Evolutionary conservation across 2,329 filamentous ascomycete genomes (phyloP).

Genomic region (Colletotrichum liaoningense): DNA sequence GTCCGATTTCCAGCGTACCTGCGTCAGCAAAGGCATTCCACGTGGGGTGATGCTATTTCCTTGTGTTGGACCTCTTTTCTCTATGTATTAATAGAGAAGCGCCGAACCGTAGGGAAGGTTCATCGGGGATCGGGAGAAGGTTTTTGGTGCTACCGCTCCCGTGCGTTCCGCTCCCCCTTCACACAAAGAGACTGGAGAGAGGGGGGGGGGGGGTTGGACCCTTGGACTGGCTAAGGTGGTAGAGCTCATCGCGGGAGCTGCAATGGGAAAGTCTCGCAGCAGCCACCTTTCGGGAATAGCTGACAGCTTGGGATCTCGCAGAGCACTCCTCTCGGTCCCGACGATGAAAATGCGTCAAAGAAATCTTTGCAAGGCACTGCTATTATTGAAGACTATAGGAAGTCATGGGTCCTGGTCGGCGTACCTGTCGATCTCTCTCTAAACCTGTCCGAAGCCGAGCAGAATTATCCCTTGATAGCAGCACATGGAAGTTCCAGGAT

Average conservation of each 20-base stretch:
- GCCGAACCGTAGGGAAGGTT: constrained; percentile 1
- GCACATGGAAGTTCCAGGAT: constrained; percentile 20
- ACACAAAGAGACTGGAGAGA: neutral
- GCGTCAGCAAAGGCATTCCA: constrained; percentile 23
- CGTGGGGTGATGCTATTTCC: constrained; percentile 18
- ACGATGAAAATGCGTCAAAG: neutral
- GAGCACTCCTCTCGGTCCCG: neutral
- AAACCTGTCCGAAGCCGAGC: constrained; percentile 16
- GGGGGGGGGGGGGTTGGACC: constrained; percentile 27
- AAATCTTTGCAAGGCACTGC: neutral
- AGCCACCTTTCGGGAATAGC: neutral
- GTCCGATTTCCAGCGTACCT: constrained; percentile 21
- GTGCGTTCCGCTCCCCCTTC: constrained; percentile 35
- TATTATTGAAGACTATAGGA: neutral
- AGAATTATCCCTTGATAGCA: constrained; percentile 10
- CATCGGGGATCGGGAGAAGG: constrained; percentile 17
- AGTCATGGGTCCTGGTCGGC: constrained; percentile 5
- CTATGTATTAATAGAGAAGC: neutral
- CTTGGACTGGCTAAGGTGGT: constrained; percentile 5
- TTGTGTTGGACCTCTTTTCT: neutral
- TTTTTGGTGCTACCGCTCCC: constrained; percentile 29
- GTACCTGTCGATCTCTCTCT: constrained; percentile 34
- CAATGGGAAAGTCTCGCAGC: constrained; percentile 6
- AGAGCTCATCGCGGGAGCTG: constrained; percentile 9
- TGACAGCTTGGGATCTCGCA: neutral